Percentiles rank a stretch among this genome's conserved stretches.
phyloP scores from a whole-genome alignment of 2,329 filamentous ascomycete genomes.

The Raffaelea deltoideospora region DNA sequence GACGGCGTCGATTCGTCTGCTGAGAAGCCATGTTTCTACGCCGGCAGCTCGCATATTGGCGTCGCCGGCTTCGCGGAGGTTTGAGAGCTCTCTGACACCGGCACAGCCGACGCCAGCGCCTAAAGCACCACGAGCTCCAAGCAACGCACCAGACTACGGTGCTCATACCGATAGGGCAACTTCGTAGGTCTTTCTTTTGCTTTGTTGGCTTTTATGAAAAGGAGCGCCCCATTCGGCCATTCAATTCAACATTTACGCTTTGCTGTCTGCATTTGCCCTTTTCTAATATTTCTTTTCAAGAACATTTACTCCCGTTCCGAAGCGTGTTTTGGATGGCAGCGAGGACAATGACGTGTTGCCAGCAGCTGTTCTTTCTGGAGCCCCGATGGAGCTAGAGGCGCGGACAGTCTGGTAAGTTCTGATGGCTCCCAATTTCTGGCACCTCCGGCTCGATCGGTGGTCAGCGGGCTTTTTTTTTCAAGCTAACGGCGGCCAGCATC shows the following conservation, averaged over 20 bases:
- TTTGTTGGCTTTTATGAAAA: no score
- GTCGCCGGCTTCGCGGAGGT: conserved; percentile 32
- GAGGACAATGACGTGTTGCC: conserved; percentile 62
- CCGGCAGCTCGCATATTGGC: no score
- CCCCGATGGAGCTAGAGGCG: conserved; percentile 84
- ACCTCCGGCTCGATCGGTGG: neutral
- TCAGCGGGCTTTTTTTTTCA: neutral
- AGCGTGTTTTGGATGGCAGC: conserved; percentile 78
- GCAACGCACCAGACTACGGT: conserved; percentile 66
- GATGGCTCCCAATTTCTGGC: neutral
- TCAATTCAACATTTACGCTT: no score
- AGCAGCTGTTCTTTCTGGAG: conserved; percentile 78
- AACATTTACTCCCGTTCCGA: conserved; percentile 80
- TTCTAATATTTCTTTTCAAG: conserved; percentile 26
- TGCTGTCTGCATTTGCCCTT: no score
- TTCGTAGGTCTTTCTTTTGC: conserved; percentile 47
- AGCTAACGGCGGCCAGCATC: conserved; percentile 49
- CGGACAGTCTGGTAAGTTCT: conserved; percentile 70
- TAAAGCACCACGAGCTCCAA: conserved; percentile 15
- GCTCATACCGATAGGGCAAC: conserved; percentile 75
- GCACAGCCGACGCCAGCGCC: conserved; percentile 21
- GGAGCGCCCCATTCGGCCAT: no score
- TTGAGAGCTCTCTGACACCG: conserved; percentile 35
- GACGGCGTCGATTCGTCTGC: conserved; percentile 33
- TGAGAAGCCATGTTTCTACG: conserved; percentile 34